Percentiles rank a stretch among this genome's conserved stretches.
Conservation (phyloP, 2,329 filamentous ascomycete species). For the Colletotrichum sp. region DNA sequence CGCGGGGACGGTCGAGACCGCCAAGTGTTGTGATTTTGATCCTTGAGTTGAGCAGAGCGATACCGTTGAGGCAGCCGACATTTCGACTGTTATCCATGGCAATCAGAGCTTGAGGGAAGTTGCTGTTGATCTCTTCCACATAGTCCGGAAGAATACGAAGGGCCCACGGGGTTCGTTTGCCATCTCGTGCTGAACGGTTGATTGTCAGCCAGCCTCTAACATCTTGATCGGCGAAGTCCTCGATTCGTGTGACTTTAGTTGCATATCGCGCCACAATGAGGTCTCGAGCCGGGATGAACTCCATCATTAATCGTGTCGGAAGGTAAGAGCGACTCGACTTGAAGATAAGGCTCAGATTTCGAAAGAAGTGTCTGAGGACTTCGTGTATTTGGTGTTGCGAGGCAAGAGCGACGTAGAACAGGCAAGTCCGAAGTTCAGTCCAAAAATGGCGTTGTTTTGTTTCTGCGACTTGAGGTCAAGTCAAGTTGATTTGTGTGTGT, state of each 20-base stretch:
- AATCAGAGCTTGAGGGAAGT: background rate
- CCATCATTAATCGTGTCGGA: background rate
- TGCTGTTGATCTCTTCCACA: background rate
- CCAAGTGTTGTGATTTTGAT: background rate
- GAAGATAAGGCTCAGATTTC: background rate
- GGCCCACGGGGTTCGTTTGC: background rate
- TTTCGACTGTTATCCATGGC: background rate
- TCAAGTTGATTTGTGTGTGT: background rate
- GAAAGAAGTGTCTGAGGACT: background rate
- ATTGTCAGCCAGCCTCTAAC: background rate
- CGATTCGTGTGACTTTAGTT: background rate
- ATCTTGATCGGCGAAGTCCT: background rate
- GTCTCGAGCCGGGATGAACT: background rate
- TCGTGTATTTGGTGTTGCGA: background rate
- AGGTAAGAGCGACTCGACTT: too few relatives aligned
- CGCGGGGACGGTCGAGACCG: fast-evolving
- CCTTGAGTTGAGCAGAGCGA: background rate
- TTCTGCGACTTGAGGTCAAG: background rate
- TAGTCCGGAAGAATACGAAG: background rate
- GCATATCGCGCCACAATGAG: background rate
- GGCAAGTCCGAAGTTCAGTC: background rate
- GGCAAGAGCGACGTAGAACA: background rate
- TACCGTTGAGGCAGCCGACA: background rate
- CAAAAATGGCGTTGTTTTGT: background rate
- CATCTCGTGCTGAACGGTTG: background rate